Base-by-base conservation (phyloP, 75 land plant species). In the Pseudotsuga menziesii region DNA sequence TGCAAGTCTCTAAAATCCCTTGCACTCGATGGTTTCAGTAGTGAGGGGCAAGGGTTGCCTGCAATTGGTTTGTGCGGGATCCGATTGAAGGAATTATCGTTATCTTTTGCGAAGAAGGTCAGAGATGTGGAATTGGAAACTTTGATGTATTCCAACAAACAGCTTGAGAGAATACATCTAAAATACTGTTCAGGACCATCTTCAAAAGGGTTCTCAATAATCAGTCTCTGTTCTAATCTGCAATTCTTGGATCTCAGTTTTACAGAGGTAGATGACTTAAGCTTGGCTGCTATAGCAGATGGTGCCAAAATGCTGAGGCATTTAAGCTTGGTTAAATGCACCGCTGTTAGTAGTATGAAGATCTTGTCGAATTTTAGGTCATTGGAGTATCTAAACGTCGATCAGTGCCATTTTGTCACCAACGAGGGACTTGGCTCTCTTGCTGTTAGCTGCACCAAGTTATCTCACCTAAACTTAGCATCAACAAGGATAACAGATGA, bases 111-210 rank as follows among this genome's bases (percentile, higher is more conserved):
- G 14, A 72, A 61, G 74, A 78, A 79, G 14, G 75, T 85, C 55
- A 78, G 85, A 48, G 87, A 85, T 76, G 72, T 78, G 78, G 87
- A 85, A 12, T 69, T 85, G 63, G 82, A 85, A 52, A 79, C 56
- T 56, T 67, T 85, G 62, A 75, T 83, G 57, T 75, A 74, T 41
- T 74, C 73, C 54, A 83, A 76, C 72, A 17, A 73, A 15, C 25
- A 58, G 58, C 55, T 85, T 15, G 87, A 83, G 41, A 60, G 56
- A 41, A 36, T 85, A 16, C 82, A 85, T 67, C 82, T 85, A 5
- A 73, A 83, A 56, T 19, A 63, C 56, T 85, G 87, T 35, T 22
- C 19, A 14, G 87, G 87, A 29, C 86, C 80, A 5, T 63, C 86
- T 4, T 62, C 87, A 39, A 79, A 76, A 61, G 87, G 86, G n/a